Evolutionary conservation across 495 filamentous ascomycete species (phyloP).

Genomic region (Polyplosphaeria fusca): DNA sequence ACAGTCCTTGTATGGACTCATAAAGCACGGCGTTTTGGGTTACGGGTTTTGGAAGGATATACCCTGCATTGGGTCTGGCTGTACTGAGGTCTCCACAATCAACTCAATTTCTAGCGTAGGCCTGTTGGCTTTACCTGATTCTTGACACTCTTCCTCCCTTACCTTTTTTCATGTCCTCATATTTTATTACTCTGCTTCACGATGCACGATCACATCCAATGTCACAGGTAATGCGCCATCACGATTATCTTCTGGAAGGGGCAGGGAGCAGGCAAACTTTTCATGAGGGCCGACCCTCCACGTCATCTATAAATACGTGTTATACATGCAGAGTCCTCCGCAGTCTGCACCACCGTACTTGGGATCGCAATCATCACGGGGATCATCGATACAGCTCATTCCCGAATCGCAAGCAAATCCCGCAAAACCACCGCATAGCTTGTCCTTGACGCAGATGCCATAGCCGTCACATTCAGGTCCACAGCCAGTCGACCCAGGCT

Average conservation of each 20-base stretch:
- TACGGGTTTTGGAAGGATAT: background rate
- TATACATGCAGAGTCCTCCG: constrained; percentile 19
- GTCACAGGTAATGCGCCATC: too few relatives aligned
- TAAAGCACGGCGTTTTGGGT: background rate
- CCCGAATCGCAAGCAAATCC: constrained; percentile 9
- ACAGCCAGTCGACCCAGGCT: constrained; percentile 19
- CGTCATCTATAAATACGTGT: background rate
- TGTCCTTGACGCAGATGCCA: constrained; percentile 24
- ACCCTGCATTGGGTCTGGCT: background rate
- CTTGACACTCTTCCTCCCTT: too few relatives aligned
- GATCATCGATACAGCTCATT: constrained; percentile 27
- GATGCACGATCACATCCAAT: too few relatives aligned
- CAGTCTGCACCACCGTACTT: constrained; percentile 27
- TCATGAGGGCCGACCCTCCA: too few relatives aligned
- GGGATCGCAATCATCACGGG: constrained; percentile 30
- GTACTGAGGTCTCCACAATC: background rate
- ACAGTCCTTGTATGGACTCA: background rate
- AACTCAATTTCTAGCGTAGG: constrained; percentile 1
- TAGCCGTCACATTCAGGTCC: constrained; percentile 25
- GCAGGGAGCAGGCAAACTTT: too few relatives aligned
- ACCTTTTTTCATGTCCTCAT: too few relatives aligned
- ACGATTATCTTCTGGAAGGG: too few relatives aligned
- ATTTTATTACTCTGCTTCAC: too few relatives aligned
- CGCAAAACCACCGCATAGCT: constrained; percentile 28
- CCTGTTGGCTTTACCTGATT: background rate